A percentile compares a stretch with the other conserved stretches of the same genome.
Evolutionary conservation across 768 basidiomycete species (phyloP).

Genomic region (Tulasnella sp.): DNA sequence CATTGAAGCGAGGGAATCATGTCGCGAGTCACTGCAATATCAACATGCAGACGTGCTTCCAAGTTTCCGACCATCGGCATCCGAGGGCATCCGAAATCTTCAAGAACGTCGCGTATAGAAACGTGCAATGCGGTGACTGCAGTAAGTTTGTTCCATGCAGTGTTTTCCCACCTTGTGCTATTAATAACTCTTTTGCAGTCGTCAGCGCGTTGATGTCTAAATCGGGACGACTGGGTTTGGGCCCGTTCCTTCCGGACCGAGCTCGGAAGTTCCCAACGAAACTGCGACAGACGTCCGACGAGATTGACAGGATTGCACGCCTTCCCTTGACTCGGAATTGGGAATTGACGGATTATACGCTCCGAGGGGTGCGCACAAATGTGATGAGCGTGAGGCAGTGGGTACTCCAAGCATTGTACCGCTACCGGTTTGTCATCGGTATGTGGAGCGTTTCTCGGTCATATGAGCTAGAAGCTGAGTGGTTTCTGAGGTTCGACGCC

Average conservation of each 20-base stretch:
- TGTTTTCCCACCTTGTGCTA: not conserved
- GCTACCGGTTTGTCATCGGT: slow-evolving; percentile 19
- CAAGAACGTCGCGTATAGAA: slow-evolving; percentile 21
- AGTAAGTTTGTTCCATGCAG: no score
- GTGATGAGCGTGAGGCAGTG: slow-evolving; percentile 9
- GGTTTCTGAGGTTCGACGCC: slow-evolving; percentile 12
- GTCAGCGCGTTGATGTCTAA: slow-evolving; percentile 20
- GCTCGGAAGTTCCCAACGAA: slow-evolving; percentile 2
- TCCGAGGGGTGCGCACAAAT: not conserved
- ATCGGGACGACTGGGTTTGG: slow-evolving; percentile 21
- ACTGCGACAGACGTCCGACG: not conserved
- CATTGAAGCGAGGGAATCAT: not conserved
- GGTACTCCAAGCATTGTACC: slow-evolving; percentile 10
- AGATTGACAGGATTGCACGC: slow-evolving; percentile 4
- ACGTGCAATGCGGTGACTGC: slow-evolving; percentile 23
- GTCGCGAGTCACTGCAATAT: slow-evolving; percentile 19
- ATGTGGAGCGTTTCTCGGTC: not conserved
- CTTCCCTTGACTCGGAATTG: slow-evolving; percentile 19
- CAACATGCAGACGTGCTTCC: slow-evolving; percentile 22
- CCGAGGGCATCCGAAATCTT: slow-evolving; percentile 18
- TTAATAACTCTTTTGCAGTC: slow-evolving; percentile 10
- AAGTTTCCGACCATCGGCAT: slow-evolving; percentile 8
- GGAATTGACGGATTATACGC: slow-evolving; percentile 18
- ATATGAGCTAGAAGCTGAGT: not conserved
- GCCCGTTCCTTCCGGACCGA: slow-evolving; percentile 22